phyloP scores from a whole-genome alignment of 2,329 filamentous ascomycete species.

The Huntiella omanensis region DNA sequence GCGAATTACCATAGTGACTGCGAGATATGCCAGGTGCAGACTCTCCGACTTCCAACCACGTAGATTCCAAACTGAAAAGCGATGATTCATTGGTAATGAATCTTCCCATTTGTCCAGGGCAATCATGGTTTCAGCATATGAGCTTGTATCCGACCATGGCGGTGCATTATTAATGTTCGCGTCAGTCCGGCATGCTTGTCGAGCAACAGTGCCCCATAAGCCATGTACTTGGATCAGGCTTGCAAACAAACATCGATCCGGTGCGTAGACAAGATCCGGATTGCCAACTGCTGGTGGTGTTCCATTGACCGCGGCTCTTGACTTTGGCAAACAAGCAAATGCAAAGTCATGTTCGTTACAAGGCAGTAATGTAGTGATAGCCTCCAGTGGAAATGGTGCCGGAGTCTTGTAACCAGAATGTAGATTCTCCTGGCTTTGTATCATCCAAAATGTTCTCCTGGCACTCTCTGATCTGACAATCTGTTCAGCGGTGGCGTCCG shows the following conservation, averaged over 20 bases:
- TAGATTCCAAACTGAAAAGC: conserved; percentile 21
- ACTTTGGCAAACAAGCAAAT: conserved; percentile 17
- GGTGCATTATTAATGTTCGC: conserved; percentile 2
- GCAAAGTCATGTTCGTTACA: conserved; percentile 22
- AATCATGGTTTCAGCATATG: conserved; percentile 14
- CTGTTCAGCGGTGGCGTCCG: conserved; percentile 15
- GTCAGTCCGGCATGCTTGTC: conserved; percentile 15
- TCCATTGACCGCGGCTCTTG: conserved; percentile 18
- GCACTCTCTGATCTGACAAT: conserved; percentile 19
- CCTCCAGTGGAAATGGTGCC: conserved; percentile 17
- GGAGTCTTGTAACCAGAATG: conserved; percentile 20
- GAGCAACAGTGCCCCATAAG: conserved; percentile 20
- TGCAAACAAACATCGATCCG: conserved; percentile 20
- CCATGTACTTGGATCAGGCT: conserved; percentile 21
- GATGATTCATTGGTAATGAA: conserved; percentile 17
- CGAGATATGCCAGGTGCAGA: conserved; percentile 20
- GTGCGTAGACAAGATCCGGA: conserved; percentile 14
- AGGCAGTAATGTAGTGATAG: conserved; percentile 20
- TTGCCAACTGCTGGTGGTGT: conserved; percentile 17
- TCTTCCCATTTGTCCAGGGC: conserved; percentile 16
- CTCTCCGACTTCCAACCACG: conserved; percentile 19
- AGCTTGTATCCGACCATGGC: conserved; percentile 15
- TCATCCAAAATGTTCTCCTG: conserved; percentile 21
- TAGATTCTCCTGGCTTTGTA: conserved; percentile 20
- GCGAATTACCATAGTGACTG: conserved; percentile 19